phyloP scores from a whole-genome alignment of 2,329 filamentous ascomycete genomes.

The Leptoxyphium fumago region DNA sequence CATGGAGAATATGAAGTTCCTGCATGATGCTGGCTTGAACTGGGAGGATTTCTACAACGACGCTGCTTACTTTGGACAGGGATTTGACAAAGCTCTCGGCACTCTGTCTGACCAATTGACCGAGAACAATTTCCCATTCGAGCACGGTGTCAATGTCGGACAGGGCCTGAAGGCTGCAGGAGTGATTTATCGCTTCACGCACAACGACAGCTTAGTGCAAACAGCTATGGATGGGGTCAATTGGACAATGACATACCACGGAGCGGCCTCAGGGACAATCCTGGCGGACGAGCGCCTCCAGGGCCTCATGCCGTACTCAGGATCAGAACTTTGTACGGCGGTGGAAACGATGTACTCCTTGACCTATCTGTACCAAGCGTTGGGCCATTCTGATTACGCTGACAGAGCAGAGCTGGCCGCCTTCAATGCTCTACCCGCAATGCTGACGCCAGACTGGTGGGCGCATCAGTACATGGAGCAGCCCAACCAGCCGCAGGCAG shows the following conservation, averaged over 20 bases:
- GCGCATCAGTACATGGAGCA: conserved; percentile 41
- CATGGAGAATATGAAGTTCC: conserved; percentile 29
- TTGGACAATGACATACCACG: conserved; percentile 35
- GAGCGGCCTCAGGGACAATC: conserved; percentile 32
- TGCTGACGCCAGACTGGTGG: conserved; percentile 40
- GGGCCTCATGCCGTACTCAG: conserved; percentile 28
- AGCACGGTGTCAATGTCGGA: conserved; percentile 35
- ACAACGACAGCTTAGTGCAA: conserved; percentile 27
- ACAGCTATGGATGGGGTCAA: conserved; percentile 30
- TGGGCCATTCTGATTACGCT: conserved; percentile 34
- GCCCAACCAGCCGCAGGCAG: conserved; percentile 38
- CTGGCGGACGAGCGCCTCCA: conserved; percentile 36
- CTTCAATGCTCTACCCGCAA: conserved; percentile 41
- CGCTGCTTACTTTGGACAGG: conserved; percentile 14
- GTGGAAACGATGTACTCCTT: conserved; percentile 40
- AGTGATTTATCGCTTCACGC: conserved; percentile 30
- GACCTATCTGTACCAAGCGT: conserved; percentile 34
- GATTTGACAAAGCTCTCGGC: conserved; percentile 10
- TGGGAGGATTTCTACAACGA: conserved; percentile 21
- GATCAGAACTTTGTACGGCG: conserved; percentile 36
- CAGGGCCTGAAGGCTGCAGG: conserved; percentile 34
- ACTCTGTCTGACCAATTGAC: conserved; percentile 12
- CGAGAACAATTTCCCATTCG: conserved; percentile 21
- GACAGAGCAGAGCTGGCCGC: conserved; percentile 38
- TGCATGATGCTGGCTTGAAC: conserved; percentile 22